These are phyloP conservation scores for Endothia cerciana DNA, from an alignment of 2,329 filamentous ascomycete species.

Conservation along the genomic window DNA sequence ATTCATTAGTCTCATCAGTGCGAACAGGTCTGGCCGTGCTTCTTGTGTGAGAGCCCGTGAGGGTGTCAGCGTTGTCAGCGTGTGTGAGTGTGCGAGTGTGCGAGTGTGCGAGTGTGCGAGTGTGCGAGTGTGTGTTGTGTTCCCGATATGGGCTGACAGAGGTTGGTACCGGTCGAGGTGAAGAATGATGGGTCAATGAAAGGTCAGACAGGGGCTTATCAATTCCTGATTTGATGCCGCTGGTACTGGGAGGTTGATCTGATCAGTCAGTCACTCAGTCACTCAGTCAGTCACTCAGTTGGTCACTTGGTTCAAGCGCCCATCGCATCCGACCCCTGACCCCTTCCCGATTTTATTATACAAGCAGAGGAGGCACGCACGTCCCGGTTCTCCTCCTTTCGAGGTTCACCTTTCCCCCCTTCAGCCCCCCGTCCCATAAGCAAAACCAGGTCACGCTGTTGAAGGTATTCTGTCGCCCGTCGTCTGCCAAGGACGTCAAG, in stretches of 20 bases:
- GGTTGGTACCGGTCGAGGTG: not conserved
- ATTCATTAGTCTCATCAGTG: too few relatives aligned
- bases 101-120: too few relatives aligned
- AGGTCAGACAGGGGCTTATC: not conserved
- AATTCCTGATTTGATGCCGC: not conserved
- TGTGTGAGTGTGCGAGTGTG: not conserved
- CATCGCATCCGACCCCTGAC: not conserved
- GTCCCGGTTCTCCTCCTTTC: not conserved
- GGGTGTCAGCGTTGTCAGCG: not conserved
- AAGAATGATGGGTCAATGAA: not conserved
- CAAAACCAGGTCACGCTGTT: not conserved
- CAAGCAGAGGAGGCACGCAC: constrained; percentile 4
- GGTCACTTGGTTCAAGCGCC: too few relatives aligned
- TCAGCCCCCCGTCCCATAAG: not conserved
- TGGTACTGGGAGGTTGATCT: not conserved
- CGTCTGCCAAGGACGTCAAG: not conserved
- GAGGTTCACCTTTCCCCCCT: constrained; percentile 1
- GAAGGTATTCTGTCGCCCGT: not conserved
- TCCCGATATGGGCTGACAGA: not conserved
- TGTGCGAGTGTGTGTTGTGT: too few relatives aligned
- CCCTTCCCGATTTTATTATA: constrained; percentile 2
- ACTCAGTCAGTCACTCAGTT: not conserved
- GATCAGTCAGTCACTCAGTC: constrained; percentile 5
- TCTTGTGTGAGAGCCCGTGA: not conserved
- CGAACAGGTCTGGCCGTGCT: too few relatives aligned